Conservation (phyloP, 306 rosid genomes). For the Rosa lucieae region DNA sequence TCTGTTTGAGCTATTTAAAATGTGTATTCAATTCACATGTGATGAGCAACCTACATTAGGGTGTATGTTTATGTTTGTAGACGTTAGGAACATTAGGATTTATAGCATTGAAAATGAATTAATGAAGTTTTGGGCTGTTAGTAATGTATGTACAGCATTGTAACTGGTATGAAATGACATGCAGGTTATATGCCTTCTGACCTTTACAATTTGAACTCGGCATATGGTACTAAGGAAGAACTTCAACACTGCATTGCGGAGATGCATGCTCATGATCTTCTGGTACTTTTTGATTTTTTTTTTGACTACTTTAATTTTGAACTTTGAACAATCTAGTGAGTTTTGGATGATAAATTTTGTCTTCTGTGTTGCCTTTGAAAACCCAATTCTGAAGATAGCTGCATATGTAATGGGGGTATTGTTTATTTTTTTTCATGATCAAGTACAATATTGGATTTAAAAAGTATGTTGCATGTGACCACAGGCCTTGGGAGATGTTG, state of each 20-base stretch:
- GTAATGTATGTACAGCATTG: constrained; percentile 5
- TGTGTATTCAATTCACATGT: neutral
- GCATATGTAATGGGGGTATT: neutral
- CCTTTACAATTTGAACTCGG: constrained; percentile 77
- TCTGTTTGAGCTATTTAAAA: neutral
- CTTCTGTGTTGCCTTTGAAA: neutral
- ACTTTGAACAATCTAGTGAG: neutral
- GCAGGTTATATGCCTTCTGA: constrained; percentile 89
- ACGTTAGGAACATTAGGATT: neutral
- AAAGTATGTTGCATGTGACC: constrained; percentile 23
- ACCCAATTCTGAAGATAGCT: neutral
- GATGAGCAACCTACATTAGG: neutral
- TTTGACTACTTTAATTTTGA: constrained; percentile 19
- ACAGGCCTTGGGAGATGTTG: constrained; percentile 76
- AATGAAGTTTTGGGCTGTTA: neutral
- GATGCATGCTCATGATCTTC: constrained; percentile 66
- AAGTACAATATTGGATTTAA: constrained; percentile 7
- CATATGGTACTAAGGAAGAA: constrained; percentile 70
- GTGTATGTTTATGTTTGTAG: neutral
- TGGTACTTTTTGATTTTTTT: constrained; percentile 46
- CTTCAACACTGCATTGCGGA: constrained; percentile 65
- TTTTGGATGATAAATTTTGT: neutral
- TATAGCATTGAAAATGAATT: neutral
- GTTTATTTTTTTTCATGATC: constrained; percentile 9
- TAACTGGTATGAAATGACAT: constrained; percentile 25